phyloP scores from a whole-genome alignment of 139 green algal species.

The Micractinium conductrix region DNA sequence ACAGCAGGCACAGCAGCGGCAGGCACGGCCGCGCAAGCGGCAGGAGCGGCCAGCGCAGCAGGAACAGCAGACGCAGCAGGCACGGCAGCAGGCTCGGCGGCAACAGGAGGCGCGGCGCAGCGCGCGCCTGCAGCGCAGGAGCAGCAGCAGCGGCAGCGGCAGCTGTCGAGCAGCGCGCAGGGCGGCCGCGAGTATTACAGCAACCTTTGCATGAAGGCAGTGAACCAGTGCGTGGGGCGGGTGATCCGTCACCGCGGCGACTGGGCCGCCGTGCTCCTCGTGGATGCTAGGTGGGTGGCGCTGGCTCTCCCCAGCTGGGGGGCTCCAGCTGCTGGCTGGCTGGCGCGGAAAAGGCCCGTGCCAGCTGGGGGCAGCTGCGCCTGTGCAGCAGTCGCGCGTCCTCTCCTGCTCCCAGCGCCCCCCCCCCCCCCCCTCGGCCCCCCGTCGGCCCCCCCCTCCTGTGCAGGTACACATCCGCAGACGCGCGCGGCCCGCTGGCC shows the following conservation, averaged over 20 bases:
- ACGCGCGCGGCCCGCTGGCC: constrained; percentile 33
- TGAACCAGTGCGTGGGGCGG: constrained; percentile 97
- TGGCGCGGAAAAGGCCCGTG: neutral
- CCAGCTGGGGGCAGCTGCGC: neutral
- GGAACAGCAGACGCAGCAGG: neutral
- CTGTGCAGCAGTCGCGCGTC: neutral
- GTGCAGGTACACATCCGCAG: neutral
- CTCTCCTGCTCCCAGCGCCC: neutral
- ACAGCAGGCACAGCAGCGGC: neutral
- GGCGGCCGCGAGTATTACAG: constrained; percentile 84
- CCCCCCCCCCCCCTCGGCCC: neutral
- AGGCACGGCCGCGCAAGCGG: neutral
- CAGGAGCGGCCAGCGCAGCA: too few relatives aligned
- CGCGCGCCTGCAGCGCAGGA: neutral
- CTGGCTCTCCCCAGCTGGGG: neutral
- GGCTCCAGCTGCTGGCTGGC: neutral
- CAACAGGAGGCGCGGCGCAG: neutral
- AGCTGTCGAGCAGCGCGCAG: neutral
- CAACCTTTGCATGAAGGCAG: constrained; percentile 86
- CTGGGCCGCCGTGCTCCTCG: constrained; percentile 91
- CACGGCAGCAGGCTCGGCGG: neutral
- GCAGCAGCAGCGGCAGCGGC: neutral
- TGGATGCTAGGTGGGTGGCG: constrained; percentile 57
- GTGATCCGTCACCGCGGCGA: constrained; percentile 86
- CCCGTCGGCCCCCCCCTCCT: neutral